Evolutionary conservation across 2,329 filamentous ascomycete genomes (phyloP), one percentile per base, ranked within the genome.

Genomic region (Colletotrichum incanum): DNA sequence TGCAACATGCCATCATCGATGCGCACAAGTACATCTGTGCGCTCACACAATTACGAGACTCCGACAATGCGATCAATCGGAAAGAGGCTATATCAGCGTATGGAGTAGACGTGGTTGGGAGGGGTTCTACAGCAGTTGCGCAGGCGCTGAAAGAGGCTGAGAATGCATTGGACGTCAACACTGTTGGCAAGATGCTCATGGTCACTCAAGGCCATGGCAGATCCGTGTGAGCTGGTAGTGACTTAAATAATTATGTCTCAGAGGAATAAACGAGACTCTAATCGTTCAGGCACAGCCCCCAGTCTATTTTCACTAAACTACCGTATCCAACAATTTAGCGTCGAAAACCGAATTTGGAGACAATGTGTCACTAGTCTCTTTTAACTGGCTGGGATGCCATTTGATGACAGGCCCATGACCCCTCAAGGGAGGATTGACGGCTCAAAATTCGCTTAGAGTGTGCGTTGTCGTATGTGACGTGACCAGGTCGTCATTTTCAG

Each of bases 1-100:
- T 84, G 45, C 84, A 86, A 69, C 82, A 86, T 72, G 80, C 80
- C 39, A 82, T 86, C 52, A 76, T 76, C 1, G 84, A 86, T 65
- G 83, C 80, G 14, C 75, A 78, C 43, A 80, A 83, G 65, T 82
- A 83, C 58, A 76, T 85, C 1, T 70, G 79, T n/a, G 77, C 78
- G 5, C 72, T 84, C 11, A n/a, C 76, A 7, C 66, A 74, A 50
- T 66, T 80, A 5, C 63, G 76, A 26, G 72, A 75, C 20, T 41
- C 66, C 1, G 68, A 62, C 1, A 73, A 66, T 1, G 67, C 59
- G 20, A 49, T 50, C 7, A 72, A 75, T 0, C 67, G 72, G 8
- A 70, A 76, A 49, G 63, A 73, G 23, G 70, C 71, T 6, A 74
- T 84, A 37, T 63, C 66, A 28, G 75, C 74, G 0, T 84, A 82